These are phyloP conservation scores for Globisporangium solare DNA, from an alignment of 352 stramenopile species.

Conservation along the genomic window DNA sequence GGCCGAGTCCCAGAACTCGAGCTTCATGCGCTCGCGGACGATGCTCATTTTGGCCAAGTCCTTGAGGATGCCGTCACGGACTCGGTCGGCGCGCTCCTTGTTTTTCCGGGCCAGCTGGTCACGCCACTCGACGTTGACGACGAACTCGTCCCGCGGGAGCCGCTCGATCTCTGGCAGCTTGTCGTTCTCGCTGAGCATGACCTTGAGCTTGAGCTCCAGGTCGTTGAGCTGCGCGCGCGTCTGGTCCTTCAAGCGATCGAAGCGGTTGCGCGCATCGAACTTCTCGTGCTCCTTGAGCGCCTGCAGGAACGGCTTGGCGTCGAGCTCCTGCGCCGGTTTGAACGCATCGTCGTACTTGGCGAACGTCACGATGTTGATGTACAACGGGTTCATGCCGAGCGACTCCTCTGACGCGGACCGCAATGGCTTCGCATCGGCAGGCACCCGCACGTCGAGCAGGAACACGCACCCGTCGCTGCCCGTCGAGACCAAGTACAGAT, in stretches of 20 bases:
- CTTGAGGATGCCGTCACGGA: constrained; percentile 58
- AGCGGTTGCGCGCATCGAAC: constrained; percentile 37
- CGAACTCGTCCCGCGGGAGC: constrained; percentile 84
- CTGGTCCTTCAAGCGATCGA: constrained; percentile 62
- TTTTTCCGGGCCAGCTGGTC: constrained; percentile 52
- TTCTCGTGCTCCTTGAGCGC: constrained; percentile 31
- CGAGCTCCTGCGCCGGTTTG: constrained; percentile 37
- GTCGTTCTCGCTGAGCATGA: constrained; percentile 69
- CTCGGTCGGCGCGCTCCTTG: constrained; percentile 41
- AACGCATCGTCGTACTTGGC: constrained; percentile 70
- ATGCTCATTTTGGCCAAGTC: constrained; percentile 77
- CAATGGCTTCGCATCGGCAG: constrained; percentile 18
- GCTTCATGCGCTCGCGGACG: constrained; percentile 81
- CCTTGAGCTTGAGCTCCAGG: constrained; percentile 59
- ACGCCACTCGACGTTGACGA: constrained; percentile 81
- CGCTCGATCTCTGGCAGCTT: constrained; percentile 58
- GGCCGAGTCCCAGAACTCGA: constrained; percentile 89
- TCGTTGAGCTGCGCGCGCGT: constrained; percentile 60
- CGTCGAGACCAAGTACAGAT: constrained; percentile 53
- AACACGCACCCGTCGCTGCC: constrained; percentile 64
- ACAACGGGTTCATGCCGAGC: constrained; percentile 41
- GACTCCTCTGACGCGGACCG: constrained; percentile 3
- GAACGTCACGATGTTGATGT: constrained; percentile 55
- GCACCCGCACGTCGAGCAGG: constrained; percentile 53
- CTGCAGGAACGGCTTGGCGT: constrained; percentile 40